Evolutionary conservation across 495 filamentous ascomycete species (phyloP), one percentile per base, ranked within the genome.

Genomic region (Neurospora terricola): DNA sequence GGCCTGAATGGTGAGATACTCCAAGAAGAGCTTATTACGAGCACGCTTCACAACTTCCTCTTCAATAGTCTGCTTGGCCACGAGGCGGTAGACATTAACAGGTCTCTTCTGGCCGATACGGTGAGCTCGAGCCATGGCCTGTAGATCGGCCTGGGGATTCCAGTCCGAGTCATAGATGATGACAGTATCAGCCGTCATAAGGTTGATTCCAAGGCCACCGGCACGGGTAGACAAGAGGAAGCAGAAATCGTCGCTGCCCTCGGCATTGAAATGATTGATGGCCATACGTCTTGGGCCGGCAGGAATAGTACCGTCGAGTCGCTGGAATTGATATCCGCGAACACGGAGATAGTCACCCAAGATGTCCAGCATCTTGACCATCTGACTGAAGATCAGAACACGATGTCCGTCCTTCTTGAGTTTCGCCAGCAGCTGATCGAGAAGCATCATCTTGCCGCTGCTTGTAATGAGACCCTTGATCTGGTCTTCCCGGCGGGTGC

Each of bases 361-460:
- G 71, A 99, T 94, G 76, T 99, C 94, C 5, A 99, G 89, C 90
- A 99, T 98, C 80, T 94, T 96, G 40, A 99, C 96, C 96, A 99
- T 98, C 81, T 98, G 96, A 75, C 96, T 97, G 84, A 99, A 99
- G 69, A 99, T 98, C 76, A 99, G 80, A 38, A 99, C 96, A 18
- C 96, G 93, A 80, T 99, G 96, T 70, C 92, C 92, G 76, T 99
- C 95, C 72, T 89, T 89, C 81, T 91, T 96, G 68, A 98, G 83
- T 82, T 98, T 99, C 7, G 91, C 90, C 37, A 99, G 87, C 37
- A 99, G 88, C 77, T 92, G 93, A 74, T 99, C 95, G 14, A 99
- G 89, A 69, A 99, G 87, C 91, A 98, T 97, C 95, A 99, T 97
- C 82, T 99, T 99, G 73, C 96, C 96, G 80, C 96, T 98, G 77